Percentiles rank a stretch among this genome's conserved stretches.
Evolutionary conservation across 306 rosid species (phyloP).

Genomic region (Cucurbita argyrosperma): DNA sequence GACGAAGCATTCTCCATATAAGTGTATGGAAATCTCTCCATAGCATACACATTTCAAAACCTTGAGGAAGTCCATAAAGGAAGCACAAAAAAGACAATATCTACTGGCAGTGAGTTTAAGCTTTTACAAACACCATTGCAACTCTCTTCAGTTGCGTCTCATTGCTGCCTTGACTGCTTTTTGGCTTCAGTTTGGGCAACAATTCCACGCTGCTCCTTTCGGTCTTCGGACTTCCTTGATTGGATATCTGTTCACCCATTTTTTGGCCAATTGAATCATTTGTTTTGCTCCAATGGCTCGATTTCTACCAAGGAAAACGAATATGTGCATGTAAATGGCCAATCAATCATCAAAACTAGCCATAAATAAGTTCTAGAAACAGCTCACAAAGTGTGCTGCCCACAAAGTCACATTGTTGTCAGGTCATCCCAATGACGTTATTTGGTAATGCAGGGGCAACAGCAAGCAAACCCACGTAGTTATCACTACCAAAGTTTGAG

Average conservation of each 20-base stretch:
- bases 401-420: not conserved
- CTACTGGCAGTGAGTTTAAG: too few relatives aligned
- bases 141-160: too few relatives aligned
- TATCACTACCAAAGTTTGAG: not conserved
- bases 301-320: not conserved
- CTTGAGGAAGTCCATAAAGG: too few relatives aligned
- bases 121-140: too few relatives aligned
- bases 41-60: too few relatives aligned
- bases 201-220: not conserved
- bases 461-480: not conserved
- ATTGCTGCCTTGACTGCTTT: too few relatives aligned
- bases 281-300: not conserved
- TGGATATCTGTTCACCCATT: not conserved
- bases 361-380: too few relatives aligned
- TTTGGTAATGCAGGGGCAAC: not conserved
- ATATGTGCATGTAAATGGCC: not conserved
- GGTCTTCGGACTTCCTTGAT: not conserved
- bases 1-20: too few relatives aligned
- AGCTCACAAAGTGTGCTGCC: not conserved
- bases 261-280: not conserved
- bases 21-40: too few relatives aligned
- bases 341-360: not conserved
- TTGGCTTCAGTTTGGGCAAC: too few relatives aligned
- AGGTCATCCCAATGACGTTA: not conserved
- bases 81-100: too few relatives aligned